Conservation (phyloP, 1,139 yeast genomes). For the Pichia terricola region DNA sequence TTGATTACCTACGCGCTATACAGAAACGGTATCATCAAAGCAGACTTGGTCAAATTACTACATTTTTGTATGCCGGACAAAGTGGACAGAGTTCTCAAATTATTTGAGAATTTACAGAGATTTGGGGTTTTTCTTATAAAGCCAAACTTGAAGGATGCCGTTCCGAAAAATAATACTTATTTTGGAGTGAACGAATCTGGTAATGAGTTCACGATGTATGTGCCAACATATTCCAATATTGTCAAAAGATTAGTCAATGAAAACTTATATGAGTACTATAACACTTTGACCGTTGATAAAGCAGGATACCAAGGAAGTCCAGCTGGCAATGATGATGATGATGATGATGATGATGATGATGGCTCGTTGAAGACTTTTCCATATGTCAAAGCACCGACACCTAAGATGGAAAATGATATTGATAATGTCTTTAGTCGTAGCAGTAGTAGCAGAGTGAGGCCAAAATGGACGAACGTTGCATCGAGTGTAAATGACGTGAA, state of each 20-base stretch:
- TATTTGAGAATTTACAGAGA: constrained; percentile 41
- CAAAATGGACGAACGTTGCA: constrained; percentile 17
- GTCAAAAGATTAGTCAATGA: constrained; percentile 18
- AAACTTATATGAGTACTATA: constrained; percentile 20
- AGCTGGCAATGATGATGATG: background rate
- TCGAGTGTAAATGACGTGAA: constrained; percentile 1
- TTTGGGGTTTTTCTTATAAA: constrained; percentile 59
- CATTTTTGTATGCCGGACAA: constrained; percentile 46
- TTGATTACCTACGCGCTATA: constrained; percentile 71
- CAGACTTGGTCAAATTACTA: constrained; percentile 64
- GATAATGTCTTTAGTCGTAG: background rate
- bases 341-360: constrained; percentile 10
- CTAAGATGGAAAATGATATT: constrained; percentile 5
- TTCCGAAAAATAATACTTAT: constrained; percentile 33
- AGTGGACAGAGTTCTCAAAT: constrained; percentile 41
- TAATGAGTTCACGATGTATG: constrained; percentile 17
- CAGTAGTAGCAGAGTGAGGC: constrained; percentile 15
- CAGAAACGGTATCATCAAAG: constrained; percentile 74
- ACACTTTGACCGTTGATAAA: constrained; percentile 10
- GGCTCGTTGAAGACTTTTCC: constrained; percentile 22
- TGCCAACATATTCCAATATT: constrained; percentile 22
- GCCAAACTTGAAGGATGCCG: constrained; percentile 26
- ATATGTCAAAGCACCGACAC: constrained; percentile 16
- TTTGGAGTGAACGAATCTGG: constrained; percentile 51
- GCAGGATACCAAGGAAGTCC: constrained; percentile 6